A percentile compares a stretch with the other conserved stretches of the same genome.
Evolutionary conservation across 495 filamentous ascomycete species (phyloP).

Genomic region (Aspergillus steynii): DNA sequence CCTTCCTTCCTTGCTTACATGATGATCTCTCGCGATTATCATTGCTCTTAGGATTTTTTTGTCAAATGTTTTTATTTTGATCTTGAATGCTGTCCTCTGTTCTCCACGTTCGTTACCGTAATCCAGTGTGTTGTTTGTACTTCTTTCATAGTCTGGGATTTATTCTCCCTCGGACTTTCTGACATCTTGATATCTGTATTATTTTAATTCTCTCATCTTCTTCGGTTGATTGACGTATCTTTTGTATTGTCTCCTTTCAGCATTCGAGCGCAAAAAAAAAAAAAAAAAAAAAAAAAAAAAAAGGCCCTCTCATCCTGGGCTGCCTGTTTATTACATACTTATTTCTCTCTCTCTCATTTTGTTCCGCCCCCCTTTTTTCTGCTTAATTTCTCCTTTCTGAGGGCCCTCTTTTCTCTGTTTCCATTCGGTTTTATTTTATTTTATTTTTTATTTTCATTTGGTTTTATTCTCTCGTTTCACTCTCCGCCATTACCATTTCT

Average conservation of each 20-base stretch:
- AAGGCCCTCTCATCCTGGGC: not conserved
- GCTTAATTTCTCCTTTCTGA: constrained; percentile 1
- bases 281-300: not conserved
- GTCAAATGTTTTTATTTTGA: not conserved
- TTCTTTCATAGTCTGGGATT: constrained; percentile 1
- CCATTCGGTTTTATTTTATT: not conserved
- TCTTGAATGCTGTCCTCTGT: not conserved
- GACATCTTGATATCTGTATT: not conserved
- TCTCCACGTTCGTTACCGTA: constrained; percentile 4
- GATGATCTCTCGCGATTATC: not conserved
- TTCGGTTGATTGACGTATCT: not conserved
- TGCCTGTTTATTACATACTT: constrained; percentile 10
- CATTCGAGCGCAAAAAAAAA: not conserved
- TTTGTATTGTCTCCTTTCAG: not conserved
- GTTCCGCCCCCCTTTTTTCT: constrained; percentile 12
- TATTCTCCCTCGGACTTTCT: not conserved
- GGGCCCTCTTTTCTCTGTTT: constrained; percentile 1
- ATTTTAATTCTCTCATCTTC: not conserved
- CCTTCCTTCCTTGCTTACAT: constrained; percentile 34
- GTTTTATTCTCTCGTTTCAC: not conserved
- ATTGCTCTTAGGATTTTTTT: not conserved
- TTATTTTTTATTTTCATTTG: constrained; percentile 9
- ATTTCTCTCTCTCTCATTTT: constrained; percentile 8
- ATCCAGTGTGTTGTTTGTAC: constrained; percentile 1
- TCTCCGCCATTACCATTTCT: not conserved